Evolutionary conservation across 345 rosid species (phyloP), one percentile per base, ranked within the genome.

Genomic region (Chamaenerion angustifolium): DNA sequence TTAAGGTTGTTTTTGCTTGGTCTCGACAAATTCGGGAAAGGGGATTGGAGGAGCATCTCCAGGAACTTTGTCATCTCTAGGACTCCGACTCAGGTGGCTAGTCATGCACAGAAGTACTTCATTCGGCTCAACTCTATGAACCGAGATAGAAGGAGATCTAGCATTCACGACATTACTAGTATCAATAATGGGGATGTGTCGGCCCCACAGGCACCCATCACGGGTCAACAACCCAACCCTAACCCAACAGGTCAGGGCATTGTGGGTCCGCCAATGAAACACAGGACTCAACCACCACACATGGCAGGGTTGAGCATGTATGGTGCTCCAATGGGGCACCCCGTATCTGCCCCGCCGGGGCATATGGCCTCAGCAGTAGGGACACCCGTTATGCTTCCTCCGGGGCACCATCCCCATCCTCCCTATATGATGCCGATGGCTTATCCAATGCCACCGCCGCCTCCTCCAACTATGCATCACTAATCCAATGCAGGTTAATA

Each of bases 1-100:
- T 54, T 13, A 68, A 88, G 97, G 82, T 64, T 85, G 52, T 89
- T 89, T 71, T 68, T 89, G 15, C 71, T 89, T 43, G 97, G 97
- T 52, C 72, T 89, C 43, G 93, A 82, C 61, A 89, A 89, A 52
- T 89, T 80, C 48, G 97, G 97, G 46, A 89, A 89, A 75, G 97
- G 97, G 49, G 97, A 89, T 64, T 89, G 97, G 97, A 82, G 95
- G 61, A 89, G 93, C 85, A 89, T 89, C 58, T 82, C 97, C 10
- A 78, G 97, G 56, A 85, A 82, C 68, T 85, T 73, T 54, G 97
- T 88, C 17, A 72, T 79, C 49, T 80, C 97, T 51, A 80, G 97
- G 60, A 88, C 97, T 1, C 97, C 97, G 0, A 85, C 97, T 6
- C 97, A 88, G 65, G 97, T 88, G 16, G 97, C 97, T 1, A 88